phyloP scores from a whole-genome alignment of 2,329 filamentous ascomycete genomes.

The Apiospora kogelbergensis region DNA sequence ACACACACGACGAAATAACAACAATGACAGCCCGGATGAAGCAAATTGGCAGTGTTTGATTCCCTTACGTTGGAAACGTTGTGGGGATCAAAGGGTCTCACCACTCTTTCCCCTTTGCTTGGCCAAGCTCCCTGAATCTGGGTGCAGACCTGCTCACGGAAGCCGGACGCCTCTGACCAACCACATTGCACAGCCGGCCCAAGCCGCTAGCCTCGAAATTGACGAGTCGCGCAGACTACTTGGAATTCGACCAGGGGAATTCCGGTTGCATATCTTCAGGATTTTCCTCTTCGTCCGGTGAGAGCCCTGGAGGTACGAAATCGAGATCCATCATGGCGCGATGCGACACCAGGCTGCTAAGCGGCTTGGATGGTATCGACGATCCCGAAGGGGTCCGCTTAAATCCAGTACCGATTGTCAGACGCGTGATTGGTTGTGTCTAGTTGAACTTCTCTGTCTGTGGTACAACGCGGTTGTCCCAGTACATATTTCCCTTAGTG shows the following conservation, averaged over 20 bases:
- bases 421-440: no score
- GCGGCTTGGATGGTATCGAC: slow-evolving; percentile 46
- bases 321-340: slow-evolving; percentile 26
- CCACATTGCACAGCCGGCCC: slow-evolving; percentile 31
- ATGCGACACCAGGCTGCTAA: slow-evolving; percentile 40
- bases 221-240: slow-evolving; percentile 33
- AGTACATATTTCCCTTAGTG: no score
- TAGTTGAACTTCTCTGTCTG: no score
- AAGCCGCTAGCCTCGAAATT: slow-evolving; percentile 58
- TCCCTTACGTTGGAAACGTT: not conserved
- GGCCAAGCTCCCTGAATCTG: not conserved
- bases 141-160: not conserved
- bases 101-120: not conserved
- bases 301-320: slow-evolving; percentile 30
- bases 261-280: slow-evolving; percentile 42
- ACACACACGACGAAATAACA: no score
- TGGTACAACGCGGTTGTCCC: no score
- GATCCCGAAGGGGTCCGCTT: slow-evolving; percentile 48
- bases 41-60: not conserved
- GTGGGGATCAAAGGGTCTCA: not conserved
- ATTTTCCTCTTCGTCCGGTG: slow-evolving; percentile 32
- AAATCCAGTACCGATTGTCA: slow-evolving; percentile 25
- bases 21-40: no score
- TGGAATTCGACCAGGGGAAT: slow-evolving; percentile 45
- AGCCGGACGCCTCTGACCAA: not conserved